Evolutionary conservation across 371 early-diverging fungal genomes (phyloP).

Genomic region (Gilbertella persicaria): DNA sequence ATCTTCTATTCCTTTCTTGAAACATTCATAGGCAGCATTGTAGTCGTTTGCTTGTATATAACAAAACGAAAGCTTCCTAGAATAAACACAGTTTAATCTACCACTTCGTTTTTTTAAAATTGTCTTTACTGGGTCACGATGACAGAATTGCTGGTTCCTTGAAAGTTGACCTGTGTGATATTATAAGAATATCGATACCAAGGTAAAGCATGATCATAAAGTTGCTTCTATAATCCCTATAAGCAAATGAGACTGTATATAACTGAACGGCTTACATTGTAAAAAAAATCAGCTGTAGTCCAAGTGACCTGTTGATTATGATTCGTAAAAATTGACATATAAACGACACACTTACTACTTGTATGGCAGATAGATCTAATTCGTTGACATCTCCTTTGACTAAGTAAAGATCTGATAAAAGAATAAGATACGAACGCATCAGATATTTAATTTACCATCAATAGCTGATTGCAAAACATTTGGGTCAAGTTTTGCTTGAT

Average conservation of each 20-base stretch:
- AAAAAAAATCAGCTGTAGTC: slow-evolving; percentile 17
- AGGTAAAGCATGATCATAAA: not conserved
- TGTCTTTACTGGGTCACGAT: slow-evolving; percentile 1
- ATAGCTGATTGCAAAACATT: slow-evolving; percentile 2
- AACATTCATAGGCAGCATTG: slow-evolving; percentile 3
- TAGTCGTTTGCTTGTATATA: not conserved
- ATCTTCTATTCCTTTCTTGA: not conserved
- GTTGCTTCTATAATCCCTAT: not conserved
- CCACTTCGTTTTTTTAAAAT: not conserved
- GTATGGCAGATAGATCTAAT: slow-evolving; percentile 5
- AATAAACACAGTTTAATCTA: not conserved
- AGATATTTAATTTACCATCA: slow-evolving; percentile 11
- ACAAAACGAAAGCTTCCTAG: slow-evolving; percentile 4
- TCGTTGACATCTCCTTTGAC: slow-evolving; percentile 5
- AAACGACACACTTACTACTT: slow-evolving; percentile 6
- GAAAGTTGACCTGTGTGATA: not conserved
- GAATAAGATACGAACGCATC: not conserved
- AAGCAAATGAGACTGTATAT: not conserved
- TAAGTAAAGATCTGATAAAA: slow-evolving; percentile 10
- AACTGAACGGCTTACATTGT: not conserved
- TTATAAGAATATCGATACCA: slow-evolving; percentile 5
- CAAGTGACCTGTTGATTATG: slow-evolving; percentile 9
- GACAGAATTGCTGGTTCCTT: not conserved
- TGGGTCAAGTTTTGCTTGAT: not conserved
- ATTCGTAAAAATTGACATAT: not conserved